Evolutionary conservation across 805 yeast genomes (phyloP).

Genomic region (Candida montana): DNA sequence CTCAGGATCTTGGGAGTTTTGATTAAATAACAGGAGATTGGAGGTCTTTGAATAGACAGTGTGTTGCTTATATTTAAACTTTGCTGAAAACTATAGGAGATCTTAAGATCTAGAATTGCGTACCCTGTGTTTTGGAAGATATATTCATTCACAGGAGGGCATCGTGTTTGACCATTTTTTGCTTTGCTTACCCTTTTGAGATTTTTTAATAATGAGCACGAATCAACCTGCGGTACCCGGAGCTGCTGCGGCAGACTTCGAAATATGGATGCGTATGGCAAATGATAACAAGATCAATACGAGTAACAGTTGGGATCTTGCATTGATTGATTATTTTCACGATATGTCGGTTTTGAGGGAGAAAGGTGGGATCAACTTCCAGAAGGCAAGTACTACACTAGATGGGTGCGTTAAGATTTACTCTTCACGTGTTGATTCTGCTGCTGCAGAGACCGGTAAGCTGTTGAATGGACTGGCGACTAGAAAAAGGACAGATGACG

Average conservation of each 20-base stretch:
- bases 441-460: constrained; percentile 84
- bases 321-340: constrained; percentile 85
- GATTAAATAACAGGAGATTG: neutral
- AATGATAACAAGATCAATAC: constrained; percentile 81
- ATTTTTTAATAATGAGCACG: too few relatives aligned
- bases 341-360: constrained; percentile 73
- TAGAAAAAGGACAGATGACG: constrained; percentile 27
- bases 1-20: neutral
- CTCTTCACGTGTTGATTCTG: constrained; percentile 86
- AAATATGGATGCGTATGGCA: constrained; percentile 78
- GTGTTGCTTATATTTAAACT: too few relatives aligned
- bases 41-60: too few relatives aligned
- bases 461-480: constrained; percentile 70
- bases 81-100: too few relatives aligned
- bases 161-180: neutral
- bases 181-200: neutral
- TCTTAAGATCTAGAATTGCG: too few relatives aligned
- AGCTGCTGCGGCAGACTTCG: constrained; percentile 36
- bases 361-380: constrained; percentile 76
- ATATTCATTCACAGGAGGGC: neutral
- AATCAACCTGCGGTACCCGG: too few relatives aligned
- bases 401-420: constrained; percentile 95
- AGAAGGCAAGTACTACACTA: constrained; percentile 82
- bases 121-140: too few relatives aligned
- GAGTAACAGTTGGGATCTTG: constrained; percentile 85